Base-by-base conservation (phyloP, 805 yeast genomes). In the Blastobotrys chiropterorum region DNA sequence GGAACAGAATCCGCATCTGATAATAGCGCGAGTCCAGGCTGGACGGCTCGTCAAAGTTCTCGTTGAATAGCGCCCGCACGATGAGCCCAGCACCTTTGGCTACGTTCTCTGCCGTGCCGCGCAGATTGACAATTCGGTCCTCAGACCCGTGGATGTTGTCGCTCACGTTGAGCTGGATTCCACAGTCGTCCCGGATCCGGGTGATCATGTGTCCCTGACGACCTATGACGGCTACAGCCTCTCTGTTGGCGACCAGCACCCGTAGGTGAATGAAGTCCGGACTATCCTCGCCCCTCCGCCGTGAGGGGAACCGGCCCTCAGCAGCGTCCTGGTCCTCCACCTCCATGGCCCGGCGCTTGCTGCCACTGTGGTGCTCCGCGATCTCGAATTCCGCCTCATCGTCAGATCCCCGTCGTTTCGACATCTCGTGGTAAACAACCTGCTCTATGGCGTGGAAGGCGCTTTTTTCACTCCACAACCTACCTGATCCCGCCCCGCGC, bases 81-180 rank as follows among this genome's bases (percentile, higher is more conserved):
- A 87, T 79, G 57, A 86, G 69, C 0, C 94, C 94, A 67, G 84
- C 85, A 0, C 94, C 92, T 63, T 82, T 81, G 13, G 96, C 90
- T 5, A 86, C 92, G 58, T 81, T 76, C 57, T 85, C 90, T 1
- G 90, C 78, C 0, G 85, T 71, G 0, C 96, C 96, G 54, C 83
- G 73, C 2, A 87, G 83, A 55, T 81, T 77, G 21, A 88, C 76
- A 31, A 88, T 83, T 56, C 96, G 74, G 62, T 85, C 95, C 1
- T 86, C 84, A 3, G 83, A 79, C 21, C 83, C 86, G 58, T 79
- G 77, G 49, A 83, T 71, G 63, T 86, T 86, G 51, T 86, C 92
- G 59, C 86, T 80, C 13, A 86, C 87, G 59, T 81, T 80, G 44
- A 87, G 75, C 56, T 85, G 74, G 5, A 86, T 84, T 50, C 74